These are phyloP conservation scores for Penicillium sp. DNA, from an alignment of 2,329 filamentous ascomycete species.

Conservation along the genomic window DNA sequence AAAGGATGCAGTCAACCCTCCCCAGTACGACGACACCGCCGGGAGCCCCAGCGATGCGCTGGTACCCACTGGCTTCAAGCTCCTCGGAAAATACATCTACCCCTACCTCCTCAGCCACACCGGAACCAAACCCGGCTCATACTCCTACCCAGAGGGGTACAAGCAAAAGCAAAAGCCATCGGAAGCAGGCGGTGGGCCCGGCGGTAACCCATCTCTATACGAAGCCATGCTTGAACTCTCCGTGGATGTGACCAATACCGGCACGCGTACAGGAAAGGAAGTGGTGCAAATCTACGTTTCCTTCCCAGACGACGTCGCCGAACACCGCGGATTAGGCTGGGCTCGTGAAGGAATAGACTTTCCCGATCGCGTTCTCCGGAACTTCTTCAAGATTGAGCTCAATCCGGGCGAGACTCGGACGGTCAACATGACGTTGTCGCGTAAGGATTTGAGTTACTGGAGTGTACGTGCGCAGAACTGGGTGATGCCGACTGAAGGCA, in stretches of 20 bases:
- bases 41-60: conserved; percentile 55
- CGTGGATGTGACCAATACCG: conserved; percentile 49
- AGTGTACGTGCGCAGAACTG: conserved; percentile 64
- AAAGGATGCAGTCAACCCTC: conserved; percentile 44
- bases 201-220: conserved; percentile 47
- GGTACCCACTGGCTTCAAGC: conserved; percentile 58
- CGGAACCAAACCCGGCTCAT: conserved; percentile 44
- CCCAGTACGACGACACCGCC: conserved; percentile 52
- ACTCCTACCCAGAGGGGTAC: conserved; percentile 56
- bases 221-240: conserved; percentile 47
- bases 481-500: conserved; percentile 51
- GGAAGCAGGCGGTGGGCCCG: conserved; percentile 63
- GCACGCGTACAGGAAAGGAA: conserved; percentile 46
- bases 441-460: conserved; percentile 71
- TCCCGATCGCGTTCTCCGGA: conserved; percentile 58
- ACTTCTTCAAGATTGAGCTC: conserved; percentile 66
- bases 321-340: conserved; percentile 27
- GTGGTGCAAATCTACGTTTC: conserved; percentile 62
- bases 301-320: conserved; percentile 48
- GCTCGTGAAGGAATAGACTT: conserved; percentile 53
- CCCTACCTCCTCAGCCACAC: conserved; percentile 59
- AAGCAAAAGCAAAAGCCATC: conserved; percentile 49
- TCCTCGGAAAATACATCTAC: conserved; percentile 66
- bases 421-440: conserved; percentile 57
- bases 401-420: conserved; percentile 50